Conservation (phyloP, 164 flowering plant species). For the Protea cynaroides region DNA sequence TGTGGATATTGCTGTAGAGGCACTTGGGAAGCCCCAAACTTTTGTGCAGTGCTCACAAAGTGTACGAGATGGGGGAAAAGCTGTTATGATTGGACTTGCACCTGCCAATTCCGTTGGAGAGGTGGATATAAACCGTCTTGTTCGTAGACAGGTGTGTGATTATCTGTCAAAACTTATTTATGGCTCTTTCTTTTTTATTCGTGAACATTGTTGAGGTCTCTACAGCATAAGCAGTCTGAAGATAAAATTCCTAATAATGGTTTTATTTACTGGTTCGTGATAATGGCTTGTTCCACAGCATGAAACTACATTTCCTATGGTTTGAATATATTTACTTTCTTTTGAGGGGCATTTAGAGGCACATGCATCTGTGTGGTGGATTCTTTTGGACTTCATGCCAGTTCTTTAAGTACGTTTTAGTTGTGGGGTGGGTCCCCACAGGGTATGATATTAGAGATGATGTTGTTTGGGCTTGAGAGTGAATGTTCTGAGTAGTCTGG, state of each 20-base stretch:
- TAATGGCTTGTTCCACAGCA: no score
- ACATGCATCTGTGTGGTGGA: no score
- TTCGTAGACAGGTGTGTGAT: constrained; percentile 81
- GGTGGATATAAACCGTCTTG: constrained; percentile 89
- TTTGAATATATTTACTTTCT: no score
- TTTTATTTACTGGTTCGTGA: no score
- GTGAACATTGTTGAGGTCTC: not conserved
- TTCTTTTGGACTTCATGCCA: no score
- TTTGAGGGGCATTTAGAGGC: no score
- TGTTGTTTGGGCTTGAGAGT: no score
- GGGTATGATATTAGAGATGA: no score
- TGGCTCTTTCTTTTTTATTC: not conserved
- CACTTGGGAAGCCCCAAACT: constrained; percentile 81
- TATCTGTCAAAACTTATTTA: not conserved
- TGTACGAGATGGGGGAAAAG: constrained; percentile 96
- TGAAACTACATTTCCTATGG: no score
- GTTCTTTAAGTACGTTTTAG: no score
- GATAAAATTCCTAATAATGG: not conserved
- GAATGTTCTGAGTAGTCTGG: no score
- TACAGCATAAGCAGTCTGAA: not conserved
- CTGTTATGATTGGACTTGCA: constrained; percentile 98
- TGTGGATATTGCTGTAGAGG: constrained; percentile 93
- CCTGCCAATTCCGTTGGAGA: constrained; percentile 73
- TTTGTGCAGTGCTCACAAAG: constrained; percentile 80
- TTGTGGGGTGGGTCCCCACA: no score